Base-by-base conservation (phyloP, 495 filamentous ascomycete genomes). In the Aspergillus bridgeri region DNA sequence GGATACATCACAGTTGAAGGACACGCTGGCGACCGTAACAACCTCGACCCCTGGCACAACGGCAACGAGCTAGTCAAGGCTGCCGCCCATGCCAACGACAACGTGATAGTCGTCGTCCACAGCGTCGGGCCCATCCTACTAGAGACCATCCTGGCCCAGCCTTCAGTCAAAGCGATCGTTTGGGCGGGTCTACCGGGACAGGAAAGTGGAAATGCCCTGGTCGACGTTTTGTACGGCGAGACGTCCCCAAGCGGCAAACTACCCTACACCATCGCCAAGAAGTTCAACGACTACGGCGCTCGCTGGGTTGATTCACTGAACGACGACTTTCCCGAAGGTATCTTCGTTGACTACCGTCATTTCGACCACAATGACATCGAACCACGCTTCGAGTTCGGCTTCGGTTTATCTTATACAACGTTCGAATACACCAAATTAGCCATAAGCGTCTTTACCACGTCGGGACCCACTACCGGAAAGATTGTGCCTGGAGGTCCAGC, bases 281-380 rank as follows among this genome's bases (percentile, higher is more conserved):
- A 83, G 50, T 83, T 81, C 55, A 67, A 65, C 6, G 85, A 90
- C 60, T 90, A 86, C 18, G 38, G 29, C 3, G 17, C 42, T 24
- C 20, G 13, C 13, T 42, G 51, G 27, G 19, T 45, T 21, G 24
- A 27, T 22, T 5, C 11, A 9, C 33, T 38, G 11, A 38, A 38
- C 9, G 33, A 38, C 11, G 42, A 54, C 20, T 63, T 66, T 56
- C 55, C 54, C 5, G 85, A 88, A 61, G 85, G 84, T 17, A 68
- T 89, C 6, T 80, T 85, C 66, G 81, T 89, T 69, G 86, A 89
- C 66, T 89, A 89, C 73, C 81, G 84, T 23, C 77, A 81, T 61
- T 79, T 89, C 23, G 81, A 88, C 71, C 80, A 82, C 64, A 57
- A 77, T 2, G 60, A 64, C 9, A 83, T 85, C 57, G 75, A 73